These are phyloP conservation scores for Batrachochytrium dendrobatidis DNA, from an alignment of 371 early-diverging fungal genomes.

Conservation along the genomic window DNA sequence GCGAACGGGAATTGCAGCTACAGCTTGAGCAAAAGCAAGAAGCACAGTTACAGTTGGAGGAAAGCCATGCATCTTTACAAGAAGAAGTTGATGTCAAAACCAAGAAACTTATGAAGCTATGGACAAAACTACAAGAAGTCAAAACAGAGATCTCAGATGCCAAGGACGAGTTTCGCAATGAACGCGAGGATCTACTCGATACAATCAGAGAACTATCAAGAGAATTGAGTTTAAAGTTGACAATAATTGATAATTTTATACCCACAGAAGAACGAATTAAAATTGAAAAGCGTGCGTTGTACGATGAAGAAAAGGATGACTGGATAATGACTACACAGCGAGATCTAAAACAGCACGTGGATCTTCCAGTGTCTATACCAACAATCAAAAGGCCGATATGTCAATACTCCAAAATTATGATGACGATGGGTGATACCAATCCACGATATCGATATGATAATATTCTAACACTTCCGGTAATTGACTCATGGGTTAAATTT, in stretches of 20 bases:
- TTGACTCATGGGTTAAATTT: not conserved
- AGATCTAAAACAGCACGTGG: constrained; percentile 27
- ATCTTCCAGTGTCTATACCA: constrained; percentile 27
- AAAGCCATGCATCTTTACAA: constrained; percentile 43
- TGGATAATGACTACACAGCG: constrained; percentile 32
- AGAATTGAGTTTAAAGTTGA: constrained; percentile 38
- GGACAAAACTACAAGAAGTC: constrained; percentile 32
- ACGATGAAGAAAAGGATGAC: constrained; percentile 41
- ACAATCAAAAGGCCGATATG: constrained; percentile 31
- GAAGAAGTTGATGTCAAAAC: constrained; percentile 48
- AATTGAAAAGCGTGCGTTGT: constrained; percentile 36
- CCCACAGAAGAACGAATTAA: constrained; percentile 40
- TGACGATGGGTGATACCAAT: constrained; percentile 26
- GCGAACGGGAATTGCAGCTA: constrained; percentile 39
- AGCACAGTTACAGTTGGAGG: constrained; percentile 45
- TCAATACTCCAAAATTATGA: constrained; percentile 36
- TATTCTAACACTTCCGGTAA: constrained; percentile 35
- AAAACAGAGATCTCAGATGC: constrained; percentile 46
- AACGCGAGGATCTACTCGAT: constrained; percentile 46
- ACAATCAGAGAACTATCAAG: constrained; percentile 44
- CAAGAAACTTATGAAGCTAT: constrained; percentile 47
- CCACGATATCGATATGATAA: constrained; percentile 38
- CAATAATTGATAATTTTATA: constrained; percentile 47
- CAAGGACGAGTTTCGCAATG: constrained; percentile 42
- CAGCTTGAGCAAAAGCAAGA: constrained; percentile 39